Evolutionary conservation across 2,329 filamentous ascomycete genomes (phyloP).

Genomic region (Cladosporium sp.): DNA sequence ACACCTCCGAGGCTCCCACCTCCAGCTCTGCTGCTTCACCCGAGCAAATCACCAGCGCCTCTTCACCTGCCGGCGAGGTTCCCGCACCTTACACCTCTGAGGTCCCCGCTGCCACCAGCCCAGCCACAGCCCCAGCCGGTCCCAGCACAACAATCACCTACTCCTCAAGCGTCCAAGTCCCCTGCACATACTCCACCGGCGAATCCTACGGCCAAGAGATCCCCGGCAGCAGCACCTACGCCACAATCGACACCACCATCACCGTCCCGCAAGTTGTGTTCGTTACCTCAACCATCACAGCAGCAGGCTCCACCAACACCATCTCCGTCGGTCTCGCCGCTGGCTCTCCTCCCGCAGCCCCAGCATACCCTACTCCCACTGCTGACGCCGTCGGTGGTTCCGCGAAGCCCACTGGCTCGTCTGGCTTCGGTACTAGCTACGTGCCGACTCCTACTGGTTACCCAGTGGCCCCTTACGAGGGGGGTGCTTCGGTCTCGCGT

Average conservation of each 20-base stretch:
- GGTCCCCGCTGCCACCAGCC: not conserved
- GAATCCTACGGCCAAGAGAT: constrained; percentile 36
- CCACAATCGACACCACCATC: constrained; percentile 41
- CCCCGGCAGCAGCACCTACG: constrained; percentile 33
- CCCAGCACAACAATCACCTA: constrained; percentile 44
- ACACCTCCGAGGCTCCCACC: constrained; percentile 1
- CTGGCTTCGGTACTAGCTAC: constrained; percentile 24
- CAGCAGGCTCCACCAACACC: constrained; percentile 31
- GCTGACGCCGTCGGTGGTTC: constrained; percentile 24
- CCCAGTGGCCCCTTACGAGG: constrained; percentile 27
- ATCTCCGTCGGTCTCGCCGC: constrained; percentile 37
- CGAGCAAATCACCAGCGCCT: constrained; percentile 17
- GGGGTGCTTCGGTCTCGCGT: constrained; percentile 25
- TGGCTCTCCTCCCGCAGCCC: constrained; percentile 36
- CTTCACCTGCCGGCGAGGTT: constrained; percentile 21
- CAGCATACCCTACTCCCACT: constrained; percentile 30
- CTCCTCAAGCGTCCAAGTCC: constrained; percentile 38
- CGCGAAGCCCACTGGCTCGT: not conserved
- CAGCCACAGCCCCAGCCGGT: constrained; percentile 22
- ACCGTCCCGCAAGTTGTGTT: constrained; percentile 50
- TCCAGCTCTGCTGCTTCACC: constrained; percentile 21
- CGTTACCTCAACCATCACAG: constrained; percentile 39
- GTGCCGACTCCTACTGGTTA: constrained; percentile 20
- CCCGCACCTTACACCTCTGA: constrained; percentile 12
- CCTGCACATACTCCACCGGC: constrained; percentile 39